phyloP scores from a whole-genome alignment of 2,329 filamentous ascomycete species.

The Alternaria atra region DNA sequence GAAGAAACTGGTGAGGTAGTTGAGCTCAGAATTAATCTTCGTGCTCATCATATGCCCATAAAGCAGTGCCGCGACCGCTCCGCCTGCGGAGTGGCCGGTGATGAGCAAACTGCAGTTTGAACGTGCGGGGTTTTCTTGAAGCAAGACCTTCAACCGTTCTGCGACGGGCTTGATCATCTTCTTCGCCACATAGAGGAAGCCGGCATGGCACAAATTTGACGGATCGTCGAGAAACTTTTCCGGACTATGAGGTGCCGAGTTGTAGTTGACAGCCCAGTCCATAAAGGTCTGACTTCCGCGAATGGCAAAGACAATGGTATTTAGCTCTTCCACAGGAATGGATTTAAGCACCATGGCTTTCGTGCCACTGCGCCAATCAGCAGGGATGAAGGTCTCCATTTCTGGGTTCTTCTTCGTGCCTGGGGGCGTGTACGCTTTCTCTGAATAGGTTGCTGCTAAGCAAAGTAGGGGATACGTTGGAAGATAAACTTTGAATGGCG shows the following conservation, averaged over 20 bases:
- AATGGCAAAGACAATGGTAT: slow-evolving; percentile 84
- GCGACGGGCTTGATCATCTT: slow-evolving; percentile 80
- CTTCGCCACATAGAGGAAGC: slow-evolving; percentile 78
- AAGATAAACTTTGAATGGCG: slow-evolving; percentile 75
- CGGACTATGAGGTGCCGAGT: slow-evolving; percentile 72
- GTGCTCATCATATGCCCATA: slow-evolving; percentile 82
- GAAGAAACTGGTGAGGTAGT: slow-evolving; percentile 72
- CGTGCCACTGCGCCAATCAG: slow-evolving; percentile 76
- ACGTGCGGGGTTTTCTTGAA: slow-evolving; percentile 75
- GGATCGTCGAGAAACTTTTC: slow-evolving; percentile 77
- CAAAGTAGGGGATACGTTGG: slow-evolving; percentile 80
- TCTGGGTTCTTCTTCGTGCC: slow-evolving; percentile 67
- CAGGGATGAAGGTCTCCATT: slow-evolving; percentile 72
- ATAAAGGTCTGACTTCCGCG: slow-evolving; percentile 81
- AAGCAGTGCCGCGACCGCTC: slow-evolving; percentile 80
- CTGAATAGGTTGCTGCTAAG: slow-evolving; percentile 80
- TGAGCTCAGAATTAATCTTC: slow-evolving; percentile 73
- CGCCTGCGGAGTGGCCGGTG: slow-evolving; percentile 86
- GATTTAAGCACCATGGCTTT: slow-evolving; percentile 89
- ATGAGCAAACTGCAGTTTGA: slow-evolving; percentile 76
- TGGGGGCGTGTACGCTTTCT: slow-evolving; percentile 71
- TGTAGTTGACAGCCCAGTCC: slow-evolving; percentile 87
- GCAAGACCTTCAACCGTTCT: slow-evolving; percentile 70
- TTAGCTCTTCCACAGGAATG: slow-evolving; percentile 77
- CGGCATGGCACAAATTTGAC: slow-evolving; percentile 80